Base-by-base conservation (phyloP, 805 yeast species). In the Diddensiella caesifluorescens region DNA sequence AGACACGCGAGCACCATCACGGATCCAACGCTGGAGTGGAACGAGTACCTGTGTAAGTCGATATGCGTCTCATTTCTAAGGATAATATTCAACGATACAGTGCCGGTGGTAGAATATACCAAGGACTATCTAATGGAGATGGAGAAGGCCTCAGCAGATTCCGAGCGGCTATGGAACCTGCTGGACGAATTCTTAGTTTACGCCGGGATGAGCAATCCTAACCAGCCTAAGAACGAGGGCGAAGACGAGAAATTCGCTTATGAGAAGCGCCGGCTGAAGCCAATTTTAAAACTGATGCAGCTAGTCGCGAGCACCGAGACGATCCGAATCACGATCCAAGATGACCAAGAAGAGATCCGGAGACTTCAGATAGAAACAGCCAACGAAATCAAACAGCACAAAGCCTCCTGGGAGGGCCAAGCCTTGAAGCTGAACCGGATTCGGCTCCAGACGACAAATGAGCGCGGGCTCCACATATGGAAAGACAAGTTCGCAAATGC, bases 11-110 rank as follows among this genome's bases (percentile, higher is more conserved):
- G 60, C 9, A 44, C 54, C 3, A 45, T 65, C 30, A 61, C 63
- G 45, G 69, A 65, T 38, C 63, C 64, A 13, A 48, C 59, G 4
- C 48, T 47, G 23, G 53, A 51, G n/a, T 65, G 69, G 68, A 50
- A 55, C 38, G 63, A 58, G 35, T 55, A 56, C 39, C 48, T 63
- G 32, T 58, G 53, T 50, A 64, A 65, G 46, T 52, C 61, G n/a
- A 53, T 60, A 13, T 47, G 55, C 7, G 47, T 57, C 4, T 46
- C 62, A 9, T 48, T 64, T 23, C 42, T 65, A 29, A 39, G 55
- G 22, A 49, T 64, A 5, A 48, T 65, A 12, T 47, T 51, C 39
- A 56, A 59, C 39, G 68, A 64, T 39, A 39, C 50, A 7, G 46
- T 39, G 32, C 64, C 64, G n/a, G 38, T 54, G n/a, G 51, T 53